Evolutionary conservation across 192 early-diverging fungal genomes (phyloP).

Genomic region (Coemansia sp.): DNA sequence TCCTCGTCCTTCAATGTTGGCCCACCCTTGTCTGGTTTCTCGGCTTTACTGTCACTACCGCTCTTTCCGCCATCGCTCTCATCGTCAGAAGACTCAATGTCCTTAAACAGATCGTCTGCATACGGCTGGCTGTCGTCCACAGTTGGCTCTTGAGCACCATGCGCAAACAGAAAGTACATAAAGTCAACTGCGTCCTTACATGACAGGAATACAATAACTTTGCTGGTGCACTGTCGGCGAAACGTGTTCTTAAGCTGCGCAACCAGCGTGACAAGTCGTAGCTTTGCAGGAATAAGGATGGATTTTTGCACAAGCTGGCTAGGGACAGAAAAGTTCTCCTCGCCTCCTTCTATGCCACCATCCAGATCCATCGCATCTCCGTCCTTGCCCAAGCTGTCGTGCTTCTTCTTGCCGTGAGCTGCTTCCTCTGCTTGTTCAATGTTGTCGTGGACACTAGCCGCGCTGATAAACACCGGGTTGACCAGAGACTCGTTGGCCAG

Average conservation of each 20-base stretch:
- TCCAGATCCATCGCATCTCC: slow-evolving; percentile 46
- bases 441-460: slow-evolving; percentile 48
- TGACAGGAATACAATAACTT: slow-evolving; percentile 90
- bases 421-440: slow-evolving; percentile 41
- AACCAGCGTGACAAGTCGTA: slow-evolving; percentile 83
- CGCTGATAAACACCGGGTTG: slow-evolving; percentile 80
- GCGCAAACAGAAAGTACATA: slow-evolving; percentile 80
- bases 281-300: slow-evolving; percentile 85
- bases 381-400: slow-evolving; percentile 4
- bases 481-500: slow-evolving; percentile 77
- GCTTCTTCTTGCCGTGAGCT: slow-evolving; percentile 19
- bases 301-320: slow-evolving; percentile 87
- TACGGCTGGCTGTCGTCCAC: slow-evolving; percentile 53
- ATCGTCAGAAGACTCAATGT: slow-evolving; percentile 17
- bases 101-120: slow-evolving; percentile 55
- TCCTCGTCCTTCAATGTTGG: slow-evolving; percentile 43
- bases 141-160: slow-evolving; percentile 48
- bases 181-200: slow-evolving; percentile 95
- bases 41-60: slow-evolving; percentile 2
- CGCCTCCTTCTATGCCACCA: slow-evolving; percentile 16
- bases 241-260: slow-evolving; percentile 68
- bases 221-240: slow-evolving; percentile 36
- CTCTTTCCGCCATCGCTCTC: slow-evolving; percentile 22
- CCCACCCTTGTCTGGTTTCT: slow-evolving; percentile 18
- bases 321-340: slow-evolving; percentile 67